Evolutionary conservation across 1,284 basidiomycete genomes (phyloP).

Genomic region (Mycosarcoma mackinlayi): DNA sequence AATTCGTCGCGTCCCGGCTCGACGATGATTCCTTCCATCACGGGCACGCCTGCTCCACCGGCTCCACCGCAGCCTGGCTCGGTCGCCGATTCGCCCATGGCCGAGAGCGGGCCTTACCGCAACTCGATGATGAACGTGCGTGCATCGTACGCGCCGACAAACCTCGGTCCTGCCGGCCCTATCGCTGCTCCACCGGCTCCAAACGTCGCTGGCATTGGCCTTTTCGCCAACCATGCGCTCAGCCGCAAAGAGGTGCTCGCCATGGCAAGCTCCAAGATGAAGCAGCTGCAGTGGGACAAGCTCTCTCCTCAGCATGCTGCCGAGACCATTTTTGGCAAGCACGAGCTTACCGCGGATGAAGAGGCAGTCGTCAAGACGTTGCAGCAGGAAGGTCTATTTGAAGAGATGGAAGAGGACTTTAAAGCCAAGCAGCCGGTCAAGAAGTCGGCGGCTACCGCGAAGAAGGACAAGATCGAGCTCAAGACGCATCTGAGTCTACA

Average conservation of each 20-base stretch:
- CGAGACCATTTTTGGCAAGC: constrained; percentile 65
- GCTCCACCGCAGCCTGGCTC: constrained; percentile 68
- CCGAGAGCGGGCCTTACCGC: constrained; percentile 31
- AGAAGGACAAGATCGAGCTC: constrained; percentile 68
- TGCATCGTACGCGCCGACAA: constrained; percentile 45
- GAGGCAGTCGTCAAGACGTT: constrained; percentile 48
- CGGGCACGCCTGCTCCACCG: constrained; percentile 70
- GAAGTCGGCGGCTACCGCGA: constrained; percentile 63
- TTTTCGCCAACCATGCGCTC: constrained; percentile 48
- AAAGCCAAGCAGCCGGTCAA: constrained; percentile 88
- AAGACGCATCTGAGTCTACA: constrained; percentile 65
- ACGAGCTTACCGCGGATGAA: constrained; percentile 50
- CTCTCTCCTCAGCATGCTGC: constrained; percentile 66
- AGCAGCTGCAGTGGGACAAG: constrained; percentile 99
- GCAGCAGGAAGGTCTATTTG: constrained; percentile 78
- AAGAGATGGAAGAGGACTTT: constrained; percentile 97
- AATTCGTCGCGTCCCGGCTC: constrained; percentile 53
- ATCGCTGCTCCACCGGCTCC: constrained; percentile 65
- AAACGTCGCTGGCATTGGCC: constrained; percentile 74
- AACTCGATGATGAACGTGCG: constrained; percentile 66
- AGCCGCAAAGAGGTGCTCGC: constrained; percentile 83
- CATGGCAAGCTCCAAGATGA: constrained; percentile 90
- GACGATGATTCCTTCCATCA: constrained; percentile 27
- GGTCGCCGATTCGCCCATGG: constrained; percentile 41
- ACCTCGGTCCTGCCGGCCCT: constrained; percentile 60